Conservation (phyloP, 2,329 filamentous ascomycete genomes). For the Colletotrichum lindemuthianum region DNA sequence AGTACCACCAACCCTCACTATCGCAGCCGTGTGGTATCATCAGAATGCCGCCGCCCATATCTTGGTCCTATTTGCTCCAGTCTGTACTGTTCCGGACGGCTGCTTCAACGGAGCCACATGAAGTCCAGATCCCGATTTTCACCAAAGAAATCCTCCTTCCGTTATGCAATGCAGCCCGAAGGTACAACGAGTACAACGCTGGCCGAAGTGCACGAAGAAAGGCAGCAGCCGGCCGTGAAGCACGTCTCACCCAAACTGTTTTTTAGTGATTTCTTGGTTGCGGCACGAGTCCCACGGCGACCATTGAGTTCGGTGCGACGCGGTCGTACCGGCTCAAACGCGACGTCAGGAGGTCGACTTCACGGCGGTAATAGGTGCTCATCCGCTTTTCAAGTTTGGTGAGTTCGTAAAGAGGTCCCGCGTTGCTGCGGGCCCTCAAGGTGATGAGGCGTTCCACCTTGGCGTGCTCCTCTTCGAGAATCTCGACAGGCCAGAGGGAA, state of each 20-base stretch:
- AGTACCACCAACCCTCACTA: too few relatives aligned
- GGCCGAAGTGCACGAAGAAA: too few relatives aligned
- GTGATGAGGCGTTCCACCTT: constrained; percentile 17
- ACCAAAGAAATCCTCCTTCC: too few relatives aligned
- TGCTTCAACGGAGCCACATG: not conserved
- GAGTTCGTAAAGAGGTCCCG: constrained; percentile 21
- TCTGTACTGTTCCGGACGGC: not conserved
- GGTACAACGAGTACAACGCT: too few relatives aligned
- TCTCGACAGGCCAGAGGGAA: constrained; percentile 27
- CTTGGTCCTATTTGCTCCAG: not conserved
- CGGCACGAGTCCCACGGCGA: constrained; percentile 22
- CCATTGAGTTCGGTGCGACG: constrained; percentile 7
- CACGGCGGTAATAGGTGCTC: constrained; percentile 24
- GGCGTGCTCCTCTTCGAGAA: constrained; percentile 28
- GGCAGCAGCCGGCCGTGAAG: too few relatives aligned
- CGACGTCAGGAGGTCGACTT: constrained; percentile 23
- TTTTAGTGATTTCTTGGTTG: constrained; percentile 1
- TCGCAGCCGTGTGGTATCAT: not conserved
- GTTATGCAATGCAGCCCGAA: too few relatives aligned
- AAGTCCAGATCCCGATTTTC: too few relatives aligned
- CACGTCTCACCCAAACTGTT: not conserved
- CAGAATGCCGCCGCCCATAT: not conserved
- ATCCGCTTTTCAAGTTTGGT: constrained; percentile 22
- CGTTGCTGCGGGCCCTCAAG: constrained; percentile 15
- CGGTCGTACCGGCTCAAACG: constrained; percentile 15